Base-by-base conservation (phyloP, 768 basidiomycete genomes). In the Hydnum rufescens region DNA sequence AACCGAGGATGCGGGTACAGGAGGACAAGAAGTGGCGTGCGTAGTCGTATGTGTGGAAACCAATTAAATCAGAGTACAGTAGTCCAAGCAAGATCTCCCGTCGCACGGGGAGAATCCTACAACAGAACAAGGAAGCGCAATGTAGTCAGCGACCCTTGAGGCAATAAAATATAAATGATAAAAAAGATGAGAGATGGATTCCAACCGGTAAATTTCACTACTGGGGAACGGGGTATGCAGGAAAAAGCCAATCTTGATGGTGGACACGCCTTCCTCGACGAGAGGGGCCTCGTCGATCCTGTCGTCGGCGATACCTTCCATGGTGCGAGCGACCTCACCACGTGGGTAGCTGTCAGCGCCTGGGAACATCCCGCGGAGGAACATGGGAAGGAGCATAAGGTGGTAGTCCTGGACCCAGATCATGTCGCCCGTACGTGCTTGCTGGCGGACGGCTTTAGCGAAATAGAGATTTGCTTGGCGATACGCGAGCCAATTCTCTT, bases 11-110 rank as follows among this genome's bases (percentile, higher is more conserved):
- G 43, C 95, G 83, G 2, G 95, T 96, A 66, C 92, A 96, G 42
- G 89, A 93, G 4, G 93, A 97, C 48, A 99, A 74, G 77, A 99
- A 99, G 66, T 99, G 95, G 39, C 95, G 90, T 1, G 95, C 95
- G 62, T 99, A 99, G 66, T 99, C 95, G 67, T 93, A 99, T 5
- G 95, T 99, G 71, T 99, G 95, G 77, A 97, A 99, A 13, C 95
- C 95, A 61, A 99, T 89, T 56, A 99, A 74, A 63, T 99, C 93
- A 61, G 87, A 96, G 65, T 92, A 88, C 13, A 97, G 73, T 42
- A 96, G 75, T 29, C 95, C 95, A 32, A 96, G 78, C n/a, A 99
- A 71, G 57, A 99, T 97, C 67, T 99, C 95, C 53, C 90, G 78
- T 49, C 95, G 82, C 32, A 99, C 95, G 2, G 95, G 95, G 16